Conservation (phyloP, 2,329 filamentous ascomycete species). For the Alternaria angustiovoidea region DNA sequence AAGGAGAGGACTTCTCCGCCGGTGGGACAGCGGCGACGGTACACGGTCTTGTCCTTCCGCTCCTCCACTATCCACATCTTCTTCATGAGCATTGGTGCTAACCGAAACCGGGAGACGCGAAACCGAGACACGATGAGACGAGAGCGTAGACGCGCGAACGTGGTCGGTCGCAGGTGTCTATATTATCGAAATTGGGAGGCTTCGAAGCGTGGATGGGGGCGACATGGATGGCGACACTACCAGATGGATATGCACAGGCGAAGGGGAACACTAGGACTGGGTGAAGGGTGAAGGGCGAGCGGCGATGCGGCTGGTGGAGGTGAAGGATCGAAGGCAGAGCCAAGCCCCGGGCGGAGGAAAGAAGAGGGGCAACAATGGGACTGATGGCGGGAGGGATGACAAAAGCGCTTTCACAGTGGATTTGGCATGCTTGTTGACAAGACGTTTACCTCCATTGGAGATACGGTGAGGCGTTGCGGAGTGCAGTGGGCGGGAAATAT, state of each 20-base stretch:
- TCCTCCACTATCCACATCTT: constrained; percentile 35
- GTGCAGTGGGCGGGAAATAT: constrained; percentile 8
- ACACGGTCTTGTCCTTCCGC: constrained; percentile 38
- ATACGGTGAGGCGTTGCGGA: constrained; percentile 13
- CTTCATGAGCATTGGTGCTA: constrained; percentile 28
- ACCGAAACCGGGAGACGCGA: constrained; percentile 16
- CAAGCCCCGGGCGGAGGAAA: neutral
- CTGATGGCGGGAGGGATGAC: neutral
- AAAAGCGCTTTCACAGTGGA: constrained; percentile 4
- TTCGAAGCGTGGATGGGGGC: constrained; percentile 18
- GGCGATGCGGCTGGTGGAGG: neutral
- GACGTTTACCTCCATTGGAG: constrained; percentile 5
- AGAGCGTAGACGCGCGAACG: constrained; percentile 25
- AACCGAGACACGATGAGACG: constrained; percentile 19
- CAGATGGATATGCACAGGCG: constrained; percentile 5
- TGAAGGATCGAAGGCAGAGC: neutral
- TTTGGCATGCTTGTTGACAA: constrained; percentile 1
- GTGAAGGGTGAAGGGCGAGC: neutral
- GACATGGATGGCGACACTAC: constrained; percentile 22
- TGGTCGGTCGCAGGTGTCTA: constrained; percentile 22
- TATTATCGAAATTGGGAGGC: constrained; percentile 12
- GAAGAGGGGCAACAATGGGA: constrained; percentile 8
- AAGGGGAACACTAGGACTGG: neutral
- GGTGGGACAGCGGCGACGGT: constrained; percentile 38
- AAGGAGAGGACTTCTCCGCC: constrained; percentile 36